Percentiles rank a stretch among this genome's conserved stretches.
phyloP scores from a whole-genome alignment of 148 eudicot genomes.

The Mesembryanthemum crystallinum region DNA sequence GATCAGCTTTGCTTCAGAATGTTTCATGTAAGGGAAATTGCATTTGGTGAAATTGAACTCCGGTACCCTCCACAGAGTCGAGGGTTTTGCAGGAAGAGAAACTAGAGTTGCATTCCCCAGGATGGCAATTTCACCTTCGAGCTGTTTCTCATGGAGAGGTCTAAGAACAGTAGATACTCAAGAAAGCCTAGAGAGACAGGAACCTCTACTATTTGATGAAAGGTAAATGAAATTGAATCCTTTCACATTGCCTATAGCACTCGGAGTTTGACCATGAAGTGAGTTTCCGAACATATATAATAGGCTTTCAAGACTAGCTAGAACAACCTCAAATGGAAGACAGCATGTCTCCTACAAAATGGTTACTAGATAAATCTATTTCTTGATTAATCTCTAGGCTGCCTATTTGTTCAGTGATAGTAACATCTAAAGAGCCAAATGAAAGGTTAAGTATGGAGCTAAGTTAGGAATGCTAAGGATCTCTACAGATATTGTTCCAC shows the following conservation, averaged over 20 bases:
- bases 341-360: slow-evolving; percentile 19
- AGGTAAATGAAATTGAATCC: slow-evolving; percentile 19
- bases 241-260: slow-evolving; percentile 12
- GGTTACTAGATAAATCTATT: slow-evolving; percentile 25
- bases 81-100: slow-evolving; percentile 23
- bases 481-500: slow-evolving; percentile 21
- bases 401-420: slow-evolving; percentile 28
- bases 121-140: slow-evolving; percentile 27
- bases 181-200: slow-evolving; percentile 24
- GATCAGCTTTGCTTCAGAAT: not conserved
- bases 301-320: slow-evolving; percentile 19
- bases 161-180: slow-evolving; percentile 13
- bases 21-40: not conserved
- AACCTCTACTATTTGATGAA: slow-evolving; percentile 27
- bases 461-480: slow-evolving; percentile 20
- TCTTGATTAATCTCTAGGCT: slow-evolving; percentile 27
- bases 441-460: slow-evolving; percentile 26
- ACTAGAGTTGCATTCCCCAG: slow-evolving; percentile 19
- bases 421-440: slow-evolving; percentile 21
- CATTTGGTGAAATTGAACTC: slow-evolving; percentile 16
- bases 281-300: slow-evolving; percentile 16
- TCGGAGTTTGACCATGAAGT: slow-evolving; percentile 21
- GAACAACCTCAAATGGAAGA: slow-evolving; percentile 23
- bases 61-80: slow-evolving; percentile 29
- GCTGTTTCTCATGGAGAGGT: slow-evolving; percentile 30